These are phyloP conservation scores for Aspergillus floridensis DNA, from an alignment of 2,329 filamentous ascomycete genomes.

Conservation along the genomic window DNA sequence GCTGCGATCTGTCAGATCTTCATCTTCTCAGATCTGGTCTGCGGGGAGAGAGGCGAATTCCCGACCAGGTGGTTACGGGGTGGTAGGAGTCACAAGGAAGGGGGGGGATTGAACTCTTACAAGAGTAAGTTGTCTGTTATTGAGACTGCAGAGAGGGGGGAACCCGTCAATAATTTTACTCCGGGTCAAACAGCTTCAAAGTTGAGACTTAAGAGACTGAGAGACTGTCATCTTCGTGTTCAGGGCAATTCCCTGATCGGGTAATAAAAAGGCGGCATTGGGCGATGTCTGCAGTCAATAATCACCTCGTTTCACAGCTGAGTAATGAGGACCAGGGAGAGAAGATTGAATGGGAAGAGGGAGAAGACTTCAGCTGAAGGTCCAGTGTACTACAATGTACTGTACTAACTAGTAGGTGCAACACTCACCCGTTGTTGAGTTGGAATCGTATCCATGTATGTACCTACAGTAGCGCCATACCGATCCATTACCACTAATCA, in stretches of 20 bases:
- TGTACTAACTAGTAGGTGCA: too few species aligned
- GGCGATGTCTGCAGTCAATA: background rate
- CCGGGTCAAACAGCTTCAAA: background rate
- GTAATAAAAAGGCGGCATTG: background rate
- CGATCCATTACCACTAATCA: background rate
- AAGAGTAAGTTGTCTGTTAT: too few species aligned
- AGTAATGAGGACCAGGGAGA: too few species aligned
- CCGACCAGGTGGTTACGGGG: background rate
- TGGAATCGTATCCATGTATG: background rate
- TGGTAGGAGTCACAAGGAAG: background rate
- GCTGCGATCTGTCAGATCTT: background rate
- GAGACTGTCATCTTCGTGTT: background rate
- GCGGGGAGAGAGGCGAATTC: background rate
- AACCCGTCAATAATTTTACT: background rate
- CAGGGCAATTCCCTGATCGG: background rate
- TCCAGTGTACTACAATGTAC: too few species aligned
- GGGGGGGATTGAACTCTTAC: background rate
- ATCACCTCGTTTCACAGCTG: too few species aligned
- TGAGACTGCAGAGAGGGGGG: too few species aligned
- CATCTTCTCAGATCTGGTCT: background rate
- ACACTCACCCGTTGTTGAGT: background rate
- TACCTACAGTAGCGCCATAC: constrained; percentile 5
- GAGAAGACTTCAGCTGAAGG: too few species aligned
- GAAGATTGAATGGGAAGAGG: too few species aligned
- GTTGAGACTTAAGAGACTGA: background rate